These are phyloP conservation scores for Fusarium avenaceum DNA, from an alignment of 2,329 filamentous ascomycete species.

Conservation along the genomic window DNA sequence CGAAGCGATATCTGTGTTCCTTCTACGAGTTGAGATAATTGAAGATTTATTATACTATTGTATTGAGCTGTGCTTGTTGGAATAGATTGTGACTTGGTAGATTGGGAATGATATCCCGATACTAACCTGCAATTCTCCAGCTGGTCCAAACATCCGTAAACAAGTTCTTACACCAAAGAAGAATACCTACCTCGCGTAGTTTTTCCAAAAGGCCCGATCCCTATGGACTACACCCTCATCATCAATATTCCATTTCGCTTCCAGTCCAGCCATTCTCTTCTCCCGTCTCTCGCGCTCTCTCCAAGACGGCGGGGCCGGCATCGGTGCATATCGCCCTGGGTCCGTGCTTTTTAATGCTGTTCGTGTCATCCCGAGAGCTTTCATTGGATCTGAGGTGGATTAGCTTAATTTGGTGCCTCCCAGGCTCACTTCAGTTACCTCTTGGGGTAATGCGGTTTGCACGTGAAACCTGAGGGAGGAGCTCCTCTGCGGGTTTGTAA, in stretches of 20 bases:
- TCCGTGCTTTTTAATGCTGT: slow-evolving; percentile 7
- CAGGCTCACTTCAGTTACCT: slow-evolving; percentile 10
- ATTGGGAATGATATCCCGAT: background rate
- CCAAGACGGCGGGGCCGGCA: slow-evolving; percentile 37
- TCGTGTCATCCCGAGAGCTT: slow-evolving; percentile 15
- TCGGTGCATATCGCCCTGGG: slow-evolving; percentile 25
- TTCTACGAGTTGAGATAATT: background rate
- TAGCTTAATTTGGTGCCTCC: slow-evolving; percentile 36
- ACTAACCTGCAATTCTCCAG: background rate
- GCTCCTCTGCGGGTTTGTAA: slow-evolving; percentile 16
- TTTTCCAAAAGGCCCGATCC: slow-evolving; percentile 26
- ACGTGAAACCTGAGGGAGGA: slow-evolving; percentile 37
- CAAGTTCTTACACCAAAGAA: background rate
- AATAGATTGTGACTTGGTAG: background rate
- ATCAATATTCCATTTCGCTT: slow-evolving; percentile 6
- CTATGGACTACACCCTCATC: background rate
- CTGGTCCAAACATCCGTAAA: background rate
- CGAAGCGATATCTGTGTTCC: background rate
- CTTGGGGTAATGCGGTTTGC: slow-evolving; percentile 21
- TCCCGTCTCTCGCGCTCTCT: no score
- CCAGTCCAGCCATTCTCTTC: background rate
- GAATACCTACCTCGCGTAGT: slow-evolving; percentile 6
- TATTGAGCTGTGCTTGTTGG: background rate
- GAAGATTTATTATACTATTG: background rate
- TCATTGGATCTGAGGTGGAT: slow-evolving; percentile 27